Base-by-base conservation (phyloP, 345 rosid species). In the Microcos paniculata region DNA sequence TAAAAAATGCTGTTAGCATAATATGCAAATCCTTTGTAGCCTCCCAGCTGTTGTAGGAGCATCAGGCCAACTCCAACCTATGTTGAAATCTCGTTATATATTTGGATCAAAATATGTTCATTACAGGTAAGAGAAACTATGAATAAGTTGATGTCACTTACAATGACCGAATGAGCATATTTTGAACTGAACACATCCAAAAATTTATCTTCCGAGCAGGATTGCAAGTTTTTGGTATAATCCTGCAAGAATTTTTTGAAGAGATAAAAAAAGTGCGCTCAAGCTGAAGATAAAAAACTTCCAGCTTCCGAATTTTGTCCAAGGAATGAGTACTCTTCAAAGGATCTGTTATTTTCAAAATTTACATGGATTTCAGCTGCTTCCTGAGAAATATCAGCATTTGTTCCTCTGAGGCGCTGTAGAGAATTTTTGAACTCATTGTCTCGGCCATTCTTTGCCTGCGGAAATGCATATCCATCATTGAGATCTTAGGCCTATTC, bases 371-470 rank as follows among this genome's bases (percentile, higher is more conserved):
- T 73, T n/a, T 73, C 77, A 59, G 19, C 43, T 3, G 67, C 76
- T 59, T 72, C 76, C 14, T 42, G 40, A 28, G 69, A 59, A 40
- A 73, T 46, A 62, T 61, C 76, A 46, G 67, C 23, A 61, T 73
- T 73, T 1, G 3, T 40, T 30, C 77, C 77, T 11, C 77, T 30
- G 16, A 73, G 77, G 69, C 58, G 13, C 6, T 19, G 42, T 19
- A 74, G 43, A 19, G 70, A 28, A 42, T 31, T 6, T 45, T 62
- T 40, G 23, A 49, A 74, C 21, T 62, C 77, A 2, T 73, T 62
- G 30, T 28, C 19, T 48, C 21, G 43, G 10, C 77, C 77, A 11
- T 30, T 31, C 21, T 86, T 85, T 71, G 80, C 90, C 92, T 88
- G 84, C 65, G 57, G 33, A 16, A 63, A n/a, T 11, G 1, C 11